These are phyloP conservation scores for Syncephalastrum sp. DNA, from an alignment of 371 early-diverging fungal genomes.

Conservation along the genomic window DNA sequence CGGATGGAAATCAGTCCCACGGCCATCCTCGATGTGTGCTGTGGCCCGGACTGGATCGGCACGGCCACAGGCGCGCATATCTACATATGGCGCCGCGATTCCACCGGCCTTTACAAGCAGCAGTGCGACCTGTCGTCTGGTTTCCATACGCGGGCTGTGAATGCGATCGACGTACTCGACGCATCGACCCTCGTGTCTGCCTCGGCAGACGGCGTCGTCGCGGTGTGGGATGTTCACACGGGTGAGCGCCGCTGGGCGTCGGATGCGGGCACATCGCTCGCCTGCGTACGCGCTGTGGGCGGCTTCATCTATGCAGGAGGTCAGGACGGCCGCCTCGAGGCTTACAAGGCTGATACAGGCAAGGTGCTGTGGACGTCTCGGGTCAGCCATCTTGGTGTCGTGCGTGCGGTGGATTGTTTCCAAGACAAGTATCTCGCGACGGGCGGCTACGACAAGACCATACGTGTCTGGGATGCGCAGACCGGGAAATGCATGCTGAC, in stretches of 20 bases:
- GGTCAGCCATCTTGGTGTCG: constrained; percentile 75
- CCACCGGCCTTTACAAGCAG: constrained; percentile 40
- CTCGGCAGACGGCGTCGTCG: constrained; percentile 83
- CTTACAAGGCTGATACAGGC: no score
- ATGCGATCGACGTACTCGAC: constrained; percentile 71
- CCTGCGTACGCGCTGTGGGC: constrained; percentile 89
- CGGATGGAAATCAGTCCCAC: constrained; percentile 28
- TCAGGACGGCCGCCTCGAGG: constrained; percentile 77
- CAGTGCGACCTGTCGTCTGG: no score
- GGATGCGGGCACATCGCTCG: constrained; percentile 61
- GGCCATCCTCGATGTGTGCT: constrained; percentile 11
- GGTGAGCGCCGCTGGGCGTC: constrained; percentile 58
- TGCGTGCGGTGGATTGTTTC: constrained; percentile 82
- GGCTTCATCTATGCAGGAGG: constrained; percentile 88
- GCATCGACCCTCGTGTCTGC: constrained; percentile 77
- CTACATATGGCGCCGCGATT: constrained; percentile 45
- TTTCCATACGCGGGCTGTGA: constrained; percentile 81
- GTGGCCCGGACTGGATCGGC: constrained; percentile 10
- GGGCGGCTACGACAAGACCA: constrained; percentile 85
- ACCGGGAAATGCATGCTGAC: constrained; percentile 48
- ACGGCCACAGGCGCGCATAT: constrained; percentile 76
- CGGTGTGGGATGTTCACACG: constrained; percentile 81
- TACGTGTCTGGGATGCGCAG: constrained; percentile 91
- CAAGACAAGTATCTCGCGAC: constrained; percentile 57
- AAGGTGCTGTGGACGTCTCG: no score